These are phyloP conservation scores for Phytophthora agathidicida DNA, from an alignment of 352 stramenopile genomes.

Conservation along the genomic window DNA sequence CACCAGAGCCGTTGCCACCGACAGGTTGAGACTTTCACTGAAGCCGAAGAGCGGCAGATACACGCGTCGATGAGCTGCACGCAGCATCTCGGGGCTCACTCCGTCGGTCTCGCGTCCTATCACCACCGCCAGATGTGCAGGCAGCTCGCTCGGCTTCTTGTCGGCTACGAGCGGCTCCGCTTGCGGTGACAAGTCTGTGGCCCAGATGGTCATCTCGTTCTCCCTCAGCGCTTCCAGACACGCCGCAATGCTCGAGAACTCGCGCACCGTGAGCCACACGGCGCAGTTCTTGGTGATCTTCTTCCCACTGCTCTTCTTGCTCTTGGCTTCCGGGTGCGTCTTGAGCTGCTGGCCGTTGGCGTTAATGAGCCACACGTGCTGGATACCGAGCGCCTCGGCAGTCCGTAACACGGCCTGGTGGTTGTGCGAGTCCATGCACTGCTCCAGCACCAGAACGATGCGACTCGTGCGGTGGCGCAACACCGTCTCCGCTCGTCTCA, in stretches of 20 bases:
- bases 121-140: conserved; percentile 90
- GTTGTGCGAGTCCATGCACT: conserved; percentile 86
- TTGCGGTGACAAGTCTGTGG: conserved; percentile 88
- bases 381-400: conserved; percentile 92
- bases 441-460: conserved; percentile 80
- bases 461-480: conserved; percentile 64
- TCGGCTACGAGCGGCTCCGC: conserved; percentile 50
- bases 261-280: conserved; percentile 86
- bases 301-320: conserved; percentile 56
- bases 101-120: conserved; percentile 94
- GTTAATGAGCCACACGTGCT: conserved; percentile 90
- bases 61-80: conserved; percentile 85
- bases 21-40: conserved; percentile 94
- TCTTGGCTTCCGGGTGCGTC: conserved; percentile 49
- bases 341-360: conserved; percentile 71
- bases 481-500: conserved; percentile 77
- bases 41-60: conserved; percentile 95
- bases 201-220: conserved; percentile 87
- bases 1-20: conserved; percentile 92
- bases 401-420: conserved; percentile 92
- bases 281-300: conserved; percentile 84
- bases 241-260: conserved; percentile 84
- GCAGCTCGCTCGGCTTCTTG: conserved; percentile 68
- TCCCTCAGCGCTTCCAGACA: conserved; percentile 77
- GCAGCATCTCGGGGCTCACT: conserved; percentile 90